phyloP scores from a whole-genome alignment of 306 rosid species.

The Rosa multiflora region DNA sequence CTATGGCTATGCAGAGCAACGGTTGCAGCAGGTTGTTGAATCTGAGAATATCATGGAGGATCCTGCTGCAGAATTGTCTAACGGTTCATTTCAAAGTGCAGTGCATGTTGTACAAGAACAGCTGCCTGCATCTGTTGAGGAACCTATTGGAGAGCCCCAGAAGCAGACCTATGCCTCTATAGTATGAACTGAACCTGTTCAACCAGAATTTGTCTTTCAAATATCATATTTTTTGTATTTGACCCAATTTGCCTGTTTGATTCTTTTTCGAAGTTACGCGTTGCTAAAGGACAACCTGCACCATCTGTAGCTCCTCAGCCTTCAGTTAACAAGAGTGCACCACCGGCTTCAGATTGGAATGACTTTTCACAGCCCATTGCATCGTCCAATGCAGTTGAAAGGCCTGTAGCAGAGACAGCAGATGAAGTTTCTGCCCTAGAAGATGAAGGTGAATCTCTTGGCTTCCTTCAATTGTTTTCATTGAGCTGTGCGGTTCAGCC shows the following conservation, averaged over 20 bases:
- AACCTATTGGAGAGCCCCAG: conserved; percentile 81
- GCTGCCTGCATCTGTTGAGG: conserved; percentile 61
- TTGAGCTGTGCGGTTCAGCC: neutral
- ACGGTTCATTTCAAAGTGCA: conserved; percentile 57
- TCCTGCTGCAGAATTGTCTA: conserved; percentile 51
- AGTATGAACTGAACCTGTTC: conserved; percentile 46
- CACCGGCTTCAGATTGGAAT: conserved; percentile 42
- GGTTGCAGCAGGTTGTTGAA: conserved; percentile 57
- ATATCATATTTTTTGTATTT: neutral
- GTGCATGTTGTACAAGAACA: conserved; percentile 57
- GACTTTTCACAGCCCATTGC: conserved; percentile 26
- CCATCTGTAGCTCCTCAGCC: conserved; percentile 34
- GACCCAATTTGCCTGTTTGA: conserved; percentile 35
- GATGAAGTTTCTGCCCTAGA: conserved; percentile 38
- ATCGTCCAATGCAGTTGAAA: conserved; percentile 30
- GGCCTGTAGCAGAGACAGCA: conserved; percentile 35
- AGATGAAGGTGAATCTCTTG: conserved; percentile 44
- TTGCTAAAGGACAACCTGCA: conserved; percentile 66
- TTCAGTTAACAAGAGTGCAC: conserved; percentile 34
- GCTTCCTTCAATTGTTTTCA: neutral
- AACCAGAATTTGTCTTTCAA: neutral
- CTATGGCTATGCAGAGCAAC: conserved; percentile 70
- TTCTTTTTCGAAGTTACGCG: conserved; percentile 60
- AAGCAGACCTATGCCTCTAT: conserved; percentile 97
- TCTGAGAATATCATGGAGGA: conserved; percentile 57